These are phyloP conservation scores for Diospyros lotus DNA, from an alignment of 148 eudicot species.

Conservation along the genomic window DNA sequence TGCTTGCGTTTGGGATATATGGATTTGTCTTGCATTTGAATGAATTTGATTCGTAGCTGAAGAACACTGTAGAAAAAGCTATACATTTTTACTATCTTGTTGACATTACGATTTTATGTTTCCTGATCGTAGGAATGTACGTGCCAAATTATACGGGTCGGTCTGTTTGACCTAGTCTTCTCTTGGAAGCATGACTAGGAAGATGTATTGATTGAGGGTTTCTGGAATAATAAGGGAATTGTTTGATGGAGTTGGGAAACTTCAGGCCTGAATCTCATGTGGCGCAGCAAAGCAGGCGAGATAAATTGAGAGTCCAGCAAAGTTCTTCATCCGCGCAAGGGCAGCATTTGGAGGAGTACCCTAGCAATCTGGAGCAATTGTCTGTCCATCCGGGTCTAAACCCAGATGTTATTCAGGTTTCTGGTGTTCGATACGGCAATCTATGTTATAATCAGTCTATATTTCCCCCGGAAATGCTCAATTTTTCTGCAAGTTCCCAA, in stretches of 20 bases:
- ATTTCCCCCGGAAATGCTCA: constrained; percentile 22
- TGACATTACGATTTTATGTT: no score
- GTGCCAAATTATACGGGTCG: no score
- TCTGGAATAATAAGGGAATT: not conserved
- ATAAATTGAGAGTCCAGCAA: constrained; percentile 29
- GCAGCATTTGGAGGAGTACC: constrained; percentile 6
- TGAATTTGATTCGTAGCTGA: no score
- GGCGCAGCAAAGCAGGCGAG: constrained; percentile 34
- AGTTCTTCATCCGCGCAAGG: not conserved
- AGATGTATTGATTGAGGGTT: not conserved
- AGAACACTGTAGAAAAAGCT: no score
- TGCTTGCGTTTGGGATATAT: no score
- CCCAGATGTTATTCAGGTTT: constrained; percentile 16
- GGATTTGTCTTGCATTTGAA: no score
- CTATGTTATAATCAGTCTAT: constrained; percentile 19
- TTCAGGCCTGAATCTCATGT: constrained; percentile 32
- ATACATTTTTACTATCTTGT: no score
- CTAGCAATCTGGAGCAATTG: constrained; percentile 4
- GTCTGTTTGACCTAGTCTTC: not conserved
- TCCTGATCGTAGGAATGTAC: no score
- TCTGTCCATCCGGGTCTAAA: constrained; percentile 3
- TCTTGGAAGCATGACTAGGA: not conserved
- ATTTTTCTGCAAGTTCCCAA: constrained; percentile 21
- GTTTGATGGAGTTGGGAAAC: constrained; percentile 32
- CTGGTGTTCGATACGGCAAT: constrained; percentile 13